Percentiles rank a stretch among this genome's conserved stretches.
phyloP scores from a whole-genome alignment of 768 basidiomycete genomes.

The Mycena filopes region DNA sequence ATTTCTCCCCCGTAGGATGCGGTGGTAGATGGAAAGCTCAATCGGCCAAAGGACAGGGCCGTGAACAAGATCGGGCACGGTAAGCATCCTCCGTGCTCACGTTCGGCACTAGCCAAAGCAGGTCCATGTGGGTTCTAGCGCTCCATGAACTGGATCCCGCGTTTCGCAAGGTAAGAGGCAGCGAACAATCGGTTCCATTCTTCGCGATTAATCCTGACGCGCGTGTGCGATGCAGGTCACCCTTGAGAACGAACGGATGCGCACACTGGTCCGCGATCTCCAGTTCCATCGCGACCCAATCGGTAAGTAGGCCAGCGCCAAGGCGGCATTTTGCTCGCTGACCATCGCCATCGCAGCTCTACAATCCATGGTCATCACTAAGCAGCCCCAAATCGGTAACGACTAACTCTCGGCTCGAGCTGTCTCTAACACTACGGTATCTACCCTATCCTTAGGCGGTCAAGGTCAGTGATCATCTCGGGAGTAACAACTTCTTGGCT shows the following conservation, averaged over 20 bases:
- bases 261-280: constrained; percentile 77
- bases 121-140: constrained; percentile 51
- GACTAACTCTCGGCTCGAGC: background rate
- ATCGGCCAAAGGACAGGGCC: constrained; percentile 74
- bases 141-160: constrained; percentile 87
- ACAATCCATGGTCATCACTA: constrained; percentile 96
- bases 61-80: constrained; percentile 98
- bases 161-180: constrained; percentile 61
- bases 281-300: constrained; percentile 88
- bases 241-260: constrained; percentile 79
- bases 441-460: constrained; percentile 48
- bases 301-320: constrained; percentile 54
- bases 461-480: constrained; percentile 65
- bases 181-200: background rate
- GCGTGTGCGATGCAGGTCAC: constrained; percentile 58
- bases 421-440: background rate
- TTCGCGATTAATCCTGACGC: background rate
- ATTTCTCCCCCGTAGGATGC: too few relatives aligned
- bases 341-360: constrained; percentile 60
- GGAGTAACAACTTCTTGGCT: background rate
- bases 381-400: constrained; percentile 89
- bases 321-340: background rate
- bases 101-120: constrained; percentile 1
- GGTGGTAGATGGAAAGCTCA: constrained; percentile 74
- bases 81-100: constrained; percentile 41